A percentile compares a stretch with the other conserved stretches of the same genome.
phyloP scores from a whole-genome alignment of 345 rosid species.

The Syzygium aqueum region DNA sequence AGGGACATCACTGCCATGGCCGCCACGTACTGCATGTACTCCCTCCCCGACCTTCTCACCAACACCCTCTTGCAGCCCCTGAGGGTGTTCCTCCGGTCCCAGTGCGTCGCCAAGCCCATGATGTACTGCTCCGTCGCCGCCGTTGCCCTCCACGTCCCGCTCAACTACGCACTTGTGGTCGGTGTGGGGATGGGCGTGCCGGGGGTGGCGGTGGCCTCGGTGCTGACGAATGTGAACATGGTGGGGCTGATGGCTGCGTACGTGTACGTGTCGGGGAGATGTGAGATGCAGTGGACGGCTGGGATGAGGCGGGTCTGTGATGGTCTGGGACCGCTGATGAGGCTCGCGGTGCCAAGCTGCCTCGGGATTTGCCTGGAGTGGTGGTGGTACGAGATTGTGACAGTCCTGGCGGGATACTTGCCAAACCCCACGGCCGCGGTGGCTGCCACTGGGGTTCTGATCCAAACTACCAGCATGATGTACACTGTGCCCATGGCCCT shows the following conservation, averaged over 20 bases:
- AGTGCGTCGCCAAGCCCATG: constrained; percentile 82
- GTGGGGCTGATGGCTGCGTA: constrained; percentile 69
- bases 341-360: constrained; percentile 90
- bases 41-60: constrained; percentile 86
- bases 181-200: constrained; percentile 60
- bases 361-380: constrained; percentile 94
- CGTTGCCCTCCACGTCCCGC: constrained; percentile 70
- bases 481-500: constrained; percentile 98
- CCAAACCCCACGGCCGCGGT: constrained; percentile 75
- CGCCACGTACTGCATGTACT: constrained; percentile 68
- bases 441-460: constrained; percentile 91
- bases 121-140: constrained; percentile 90
- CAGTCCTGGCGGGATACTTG: constrained; percentile 77
- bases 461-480: constrained; percentile 98
- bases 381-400: constrained; percentile 99
- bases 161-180: constrained; percentile 61
- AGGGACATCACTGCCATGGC: constrained; percentile 73
- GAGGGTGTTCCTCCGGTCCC: constrained; percentile 83
- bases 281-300: constrained; percentile 41
- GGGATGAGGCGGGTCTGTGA: constrained; percentile 34
- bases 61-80: constrained; percentile 84
- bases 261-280: constrained; percentile 53
- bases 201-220: constrained; percentile 94
- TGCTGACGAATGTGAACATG: constrained; percentile 81
- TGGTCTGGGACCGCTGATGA: constrained; percentile 69